Percentiles rank a stretch among this genome's conserved stretches.
Conservation (phyloP, 2,329 filamentous ascomycete genomes). For the Amauroascus niger region DNA sequence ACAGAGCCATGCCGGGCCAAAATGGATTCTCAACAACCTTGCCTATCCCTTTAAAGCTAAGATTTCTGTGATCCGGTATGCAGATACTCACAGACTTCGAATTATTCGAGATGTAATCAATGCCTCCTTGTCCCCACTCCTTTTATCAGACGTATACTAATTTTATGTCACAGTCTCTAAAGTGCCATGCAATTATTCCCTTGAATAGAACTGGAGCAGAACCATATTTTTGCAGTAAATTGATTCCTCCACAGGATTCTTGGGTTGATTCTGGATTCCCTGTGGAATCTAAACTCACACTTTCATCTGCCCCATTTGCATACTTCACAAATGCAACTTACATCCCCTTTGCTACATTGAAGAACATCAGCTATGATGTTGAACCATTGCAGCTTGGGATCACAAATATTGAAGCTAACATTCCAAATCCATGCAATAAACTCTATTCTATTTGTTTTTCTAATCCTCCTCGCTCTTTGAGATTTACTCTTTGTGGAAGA, state of each 20-base stretch:
- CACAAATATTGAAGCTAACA: slow-evolving; percentile 2
- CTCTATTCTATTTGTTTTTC: slow-evolving; percentile 7
- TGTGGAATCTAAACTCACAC: slow-evolving; percentile 10
- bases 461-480: slow-evolving; percentile 6
- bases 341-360: slow-evolving; percentile 14
- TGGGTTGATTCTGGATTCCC: slow-evolving; percentile 14
- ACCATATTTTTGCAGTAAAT: slow-evolving; percentile 12
- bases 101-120: slow-evolving; percentile 14
- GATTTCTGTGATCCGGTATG: slow-evolving; percentile 7
- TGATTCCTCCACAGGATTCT: slow-evolving; percentile 12
- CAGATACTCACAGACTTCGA: slow-evolving; percentile 3
- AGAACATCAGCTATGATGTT: slow-evolving; percentile 10
- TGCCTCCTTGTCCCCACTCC: background rate
- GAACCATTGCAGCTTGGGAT: slow-evolving; percentile 4
- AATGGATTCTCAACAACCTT: slow-evolving; percentile 12
- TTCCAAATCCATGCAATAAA: background rate
- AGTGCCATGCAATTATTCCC: slow-evolving; percentile 17
- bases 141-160: slow-evolving; percentile 4
- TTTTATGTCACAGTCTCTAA: slow-evolving; percentile 10
- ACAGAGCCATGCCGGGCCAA: slow-evolving; percentile 4
- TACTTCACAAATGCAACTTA: slow-evolving; percentile 15
- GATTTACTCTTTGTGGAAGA: slow-evolving; percentile 4
- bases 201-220: slow-evolving; percentile 13
- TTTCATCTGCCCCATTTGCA: slow-evolving; percentile 4
- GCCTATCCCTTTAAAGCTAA: slow-evolving; percentile 7